These are phyloP conservation scores for Fremontodendron californicum DNA, from an alignment of 345 rosid genomes.

Conservation along the genomic window DNA sequence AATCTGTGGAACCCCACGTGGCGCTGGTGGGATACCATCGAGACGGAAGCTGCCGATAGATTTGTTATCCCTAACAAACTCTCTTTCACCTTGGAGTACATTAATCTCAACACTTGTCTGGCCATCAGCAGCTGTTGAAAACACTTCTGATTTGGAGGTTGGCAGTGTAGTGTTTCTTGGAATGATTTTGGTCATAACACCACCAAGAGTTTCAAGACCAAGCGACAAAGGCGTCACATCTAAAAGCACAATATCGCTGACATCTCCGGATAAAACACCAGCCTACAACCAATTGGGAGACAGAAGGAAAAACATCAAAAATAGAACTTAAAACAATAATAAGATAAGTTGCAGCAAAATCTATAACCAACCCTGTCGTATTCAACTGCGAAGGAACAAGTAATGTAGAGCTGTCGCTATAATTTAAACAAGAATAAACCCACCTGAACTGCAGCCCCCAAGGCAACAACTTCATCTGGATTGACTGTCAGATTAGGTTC, in stretches of 20 bases:
- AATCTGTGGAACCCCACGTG: slow-evolving; percentile 89
- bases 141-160: slow-evolving; percentile 96
- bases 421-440: background rate
- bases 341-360: background rate
- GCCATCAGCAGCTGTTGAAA: slow-evolving; percentile 98
- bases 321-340: background rate
- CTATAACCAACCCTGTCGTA: background rate
- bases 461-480: slow-evolving; percentile 97
- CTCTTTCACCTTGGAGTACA: slow-evolving; percentile 96
- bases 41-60: slow-evolving; percentile 77
- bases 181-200: slow-evolving; percentile 97
- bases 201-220: slow-evolving; percentile 95
- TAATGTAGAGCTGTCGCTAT: background rate
- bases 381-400: background rate
- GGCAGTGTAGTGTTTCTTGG: slow-evolving; percentile 92
- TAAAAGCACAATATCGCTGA: slow-evolving; percentile 86
- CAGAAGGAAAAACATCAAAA: background rate
- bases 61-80: slow-evolving; percentile 91
- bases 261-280: slow-evolving; percentile 94
- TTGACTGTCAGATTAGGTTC: slow-evolving; percentile 97
- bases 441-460: slow-evolving; percentile 99
- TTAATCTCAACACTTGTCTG: slow-evolving; percentile 98
- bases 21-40: slow-evolving; percentile 80
- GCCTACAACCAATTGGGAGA: slow-evolving; percentile 46
- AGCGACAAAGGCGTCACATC: slow-evolving; percentile 84